phyloP scores from a whole-genome alignment of 2,329 filamentous ascomycete species.

The Colletotrichum sansevieriae region DNA sequence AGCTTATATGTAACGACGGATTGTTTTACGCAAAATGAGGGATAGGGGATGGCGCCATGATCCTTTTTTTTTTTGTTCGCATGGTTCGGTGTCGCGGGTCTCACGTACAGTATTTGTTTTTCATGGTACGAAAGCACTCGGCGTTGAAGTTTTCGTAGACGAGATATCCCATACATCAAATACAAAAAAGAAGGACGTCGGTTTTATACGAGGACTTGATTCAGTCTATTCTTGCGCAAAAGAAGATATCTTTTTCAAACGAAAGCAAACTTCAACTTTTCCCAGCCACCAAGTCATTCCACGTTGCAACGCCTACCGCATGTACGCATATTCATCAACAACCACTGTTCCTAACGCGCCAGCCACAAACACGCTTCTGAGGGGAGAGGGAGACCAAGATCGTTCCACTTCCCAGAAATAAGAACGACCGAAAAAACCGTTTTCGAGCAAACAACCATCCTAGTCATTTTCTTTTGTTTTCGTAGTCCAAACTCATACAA shows the following conservation, averaged over 20 bases:
- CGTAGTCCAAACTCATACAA: slow-evolving; percentile 33
- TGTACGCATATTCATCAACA: slow-evolving; percentile 24
- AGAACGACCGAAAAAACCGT: not conserved
- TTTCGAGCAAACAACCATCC: slow-evolving; percentile 6
- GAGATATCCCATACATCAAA: slow-evolving; percentile 32
- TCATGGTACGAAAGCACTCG: not conserved
- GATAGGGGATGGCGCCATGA: not conserved
- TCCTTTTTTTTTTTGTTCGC: slow-evolving; percentile 1
- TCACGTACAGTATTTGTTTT: not conserved
- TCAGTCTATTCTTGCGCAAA: slow-evolving; percentile 16
- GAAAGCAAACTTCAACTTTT: slow-evolving; percentile 32
- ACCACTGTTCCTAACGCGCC: not conserved
- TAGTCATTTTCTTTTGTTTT: slow-evolving; percentile 18
- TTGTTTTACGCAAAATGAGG: slow-evolving; percentile 14
- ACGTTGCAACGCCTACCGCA: slow-evolving; percentile 26
- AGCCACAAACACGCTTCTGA: not conserved
- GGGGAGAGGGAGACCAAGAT: not conserved
- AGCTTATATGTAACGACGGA: slow-evolving; percentile 21
- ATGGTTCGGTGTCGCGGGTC: slow-evolving; percentile 28
- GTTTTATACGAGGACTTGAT: not conserved
- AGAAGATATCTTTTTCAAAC: not conserved
- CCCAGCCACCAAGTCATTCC: slow-evolving; percentile 13
- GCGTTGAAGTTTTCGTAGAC: slow-evolving; percentile 31
- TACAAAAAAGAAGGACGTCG: not conserved
- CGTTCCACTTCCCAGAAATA: not conserved